Percentiles rank a stretch among this genome's conserved stretches.
These are phyloP conservation scores for Camelina neglecta DNA, from an alignment of 345 rosid species.

Conservation along the genomic window DNA sequence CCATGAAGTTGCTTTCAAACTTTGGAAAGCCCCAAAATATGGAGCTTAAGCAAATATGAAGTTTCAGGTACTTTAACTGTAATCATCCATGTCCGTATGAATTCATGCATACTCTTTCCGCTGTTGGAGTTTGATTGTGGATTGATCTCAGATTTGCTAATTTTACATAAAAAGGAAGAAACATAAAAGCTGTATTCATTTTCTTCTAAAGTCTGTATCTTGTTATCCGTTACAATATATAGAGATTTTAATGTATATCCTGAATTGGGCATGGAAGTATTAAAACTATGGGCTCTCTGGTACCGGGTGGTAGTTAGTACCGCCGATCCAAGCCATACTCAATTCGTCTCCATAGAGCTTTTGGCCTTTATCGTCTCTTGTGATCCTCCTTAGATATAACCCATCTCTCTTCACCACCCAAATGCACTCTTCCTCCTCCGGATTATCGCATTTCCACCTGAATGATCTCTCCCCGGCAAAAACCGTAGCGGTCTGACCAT, in stretches of 20 bases:
- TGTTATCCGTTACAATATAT: not conserved
- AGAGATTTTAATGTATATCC: not conserved
- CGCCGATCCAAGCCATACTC: constrained; percentile 39
- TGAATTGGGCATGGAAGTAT: not conserved
- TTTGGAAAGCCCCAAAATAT: constrained; percentile 98
- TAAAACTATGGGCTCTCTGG: constrained; percentile 5
- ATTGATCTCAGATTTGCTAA: constrained; percentile 20
- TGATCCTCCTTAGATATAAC: constrained; percentile 35
- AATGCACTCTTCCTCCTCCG: constrained; percentile 38
- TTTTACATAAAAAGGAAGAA: constrained; percentile 23
- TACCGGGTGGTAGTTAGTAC: constrained; percentile 37
- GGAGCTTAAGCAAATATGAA: constrained; percentile 63
- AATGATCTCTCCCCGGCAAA: constrained; percentile 40
- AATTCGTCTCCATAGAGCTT: constrained; percentile 20
- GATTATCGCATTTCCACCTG: constrained; percentile 42
- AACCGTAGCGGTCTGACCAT: constrained; percentile 36
- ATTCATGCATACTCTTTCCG: not conserved
- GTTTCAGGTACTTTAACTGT: constrained; percentile 23
- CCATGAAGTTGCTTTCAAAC: constrained; percentile 97
- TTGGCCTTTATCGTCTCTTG: constrained; percentile 27
- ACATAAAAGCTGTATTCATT: not conserved
- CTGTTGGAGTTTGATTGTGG: constrained; percentile 27
- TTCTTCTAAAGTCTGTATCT: not conserved
- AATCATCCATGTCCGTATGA: constrained; percentile 1
- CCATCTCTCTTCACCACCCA: constrained; percentile 44